Evolutionary conservation across 1,139 yeast species (phyloP).

Genomic region (Saccharomyces hybrid): DNA sequence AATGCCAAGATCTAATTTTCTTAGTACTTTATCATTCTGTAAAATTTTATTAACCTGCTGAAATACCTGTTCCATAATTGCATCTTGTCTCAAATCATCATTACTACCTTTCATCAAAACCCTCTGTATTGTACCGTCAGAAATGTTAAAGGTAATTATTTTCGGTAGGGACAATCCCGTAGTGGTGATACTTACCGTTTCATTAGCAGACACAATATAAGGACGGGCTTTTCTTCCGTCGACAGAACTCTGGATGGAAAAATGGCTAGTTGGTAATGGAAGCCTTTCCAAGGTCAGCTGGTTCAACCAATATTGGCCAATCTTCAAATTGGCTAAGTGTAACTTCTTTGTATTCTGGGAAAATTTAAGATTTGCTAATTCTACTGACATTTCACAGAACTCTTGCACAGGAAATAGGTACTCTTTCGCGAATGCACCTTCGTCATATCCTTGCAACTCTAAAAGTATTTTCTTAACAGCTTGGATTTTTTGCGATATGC

Average conservation of each 20-base stretch:
- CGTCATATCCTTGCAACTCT: conserved; percentile 21
- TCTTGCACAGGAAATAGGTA: conserved; percentile 39
- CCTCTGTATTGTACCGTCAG: conserved; percentile 51
- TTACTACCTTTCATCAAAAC: conserved; percentile 75
- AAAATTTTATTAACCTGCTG: conserved; percentile 75
- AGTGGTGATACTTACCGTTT: conserved; percentile 51
- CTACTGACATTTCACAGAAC: conserved; percentile 46
- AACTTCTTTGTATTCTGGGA: conserved; percentile 33
- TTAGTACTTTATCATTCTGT: conserved; percentile 47
- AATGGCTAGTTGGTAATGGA: conserved; percentile 62
- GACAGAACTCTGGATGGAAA: conserved; percentile 36
- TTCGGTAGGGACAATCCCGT: conserved; percentile 87
- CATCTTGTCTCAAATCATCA: conserved; percentile 91
- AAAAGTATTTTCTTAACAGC: conserved; percentile 48
- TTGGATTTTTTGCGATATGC: conserved; percentile 40
- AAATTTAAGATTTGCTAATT: conserved; percentile 45
- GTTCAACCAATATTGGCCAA: conserved; percentile 53
- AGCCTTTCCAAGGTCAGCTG: conserved; percentile 39
- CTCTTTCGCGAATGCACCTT: conserved; percentile 18
- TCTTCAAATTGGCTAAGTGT: conserved; percentile 34
- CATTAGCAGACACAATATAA: conserved; percentile 39
- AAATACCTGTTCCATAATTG: conserved; percentile 96
- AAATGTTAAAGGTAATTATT: conserved; percentile 48
- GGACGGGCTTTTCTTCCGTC: conserved; percentile 42
- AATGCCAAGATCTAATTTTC: conserved; percentile 50